Evolutionary conservation across 768 basidiomycete species (phyloP).

Genomic region (Auriscalpium microsporum): DNA sequence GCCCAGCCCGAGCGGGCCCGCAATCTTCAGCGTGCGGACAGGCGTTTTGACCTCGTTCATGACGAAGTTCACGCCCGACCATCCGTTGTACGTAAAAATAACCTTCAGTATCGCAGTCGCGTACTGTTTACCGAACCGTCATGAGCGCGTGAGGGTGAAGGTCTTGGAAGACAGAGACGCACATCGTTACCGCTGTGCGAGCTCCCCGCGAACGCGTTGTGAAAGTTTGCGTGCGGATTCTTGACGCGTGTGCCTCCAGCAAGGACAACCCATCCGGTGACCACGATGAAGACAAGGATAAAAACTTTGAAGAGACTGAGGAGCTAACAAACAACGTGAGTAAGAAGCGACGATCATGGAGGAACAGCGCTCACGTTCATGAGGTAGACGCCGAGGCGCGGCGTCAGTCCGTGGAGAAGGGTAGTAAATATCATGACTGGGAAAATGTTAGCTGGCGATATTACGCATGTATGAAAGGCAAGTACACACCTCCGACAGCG

Average conservation of each 20-base stretch:
- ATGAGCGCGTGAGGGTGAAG: not conserved
- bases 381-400: slow-evolving; percentile 36
- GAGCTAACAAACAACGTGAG: slow-evolving; percentile 21
- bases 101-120: slow-evolving; percentile 56
- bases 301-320: slow-evolving; percentile 46
- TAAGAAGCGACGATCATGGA: not conserved
- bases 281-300: slow-evolving; percentile 45
- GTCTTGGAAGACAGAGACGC: not conserved
- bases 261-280: slow-evolving; percentile 57
- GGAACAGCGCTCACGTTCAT: slow-evolving; percentile 38
- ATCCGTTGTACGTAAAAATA: slow-evolving; percentile 38
- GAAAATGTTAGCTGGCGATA: not conserved
- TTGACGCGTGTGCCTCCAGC: slow-evolving; percentile 46
- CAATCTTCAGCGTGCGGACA: slow-evolving; percentile 52
- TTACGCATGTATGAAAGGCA: not conserved
- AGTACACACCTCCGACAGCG: slow-evolving; percentile 39
- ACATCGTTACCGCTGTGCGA: slow-evolving; percentile 44
- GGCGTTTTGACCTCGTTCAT: slow-evolving; percentile 54
- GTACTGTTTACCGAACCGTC: slow-evolving; percentile 28
- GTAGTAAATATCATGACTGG: slow-evolving; percentile 44
- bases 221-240: slow-evolving; percentile 52
- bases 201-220: slow-evolving; percentile 47
- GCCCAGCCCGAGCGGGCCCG: slow-evolving; percentile 48
- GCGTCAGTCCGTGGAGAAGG: slow-evolving; percentile 42
- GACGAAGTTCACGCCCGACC: slow-evolving; percentile 52